Evolutionary conservation across 2,329 filamentous ascomycete genomes (phyloP).

Genomic region (Macroventuria anomochaeta): DNA sequence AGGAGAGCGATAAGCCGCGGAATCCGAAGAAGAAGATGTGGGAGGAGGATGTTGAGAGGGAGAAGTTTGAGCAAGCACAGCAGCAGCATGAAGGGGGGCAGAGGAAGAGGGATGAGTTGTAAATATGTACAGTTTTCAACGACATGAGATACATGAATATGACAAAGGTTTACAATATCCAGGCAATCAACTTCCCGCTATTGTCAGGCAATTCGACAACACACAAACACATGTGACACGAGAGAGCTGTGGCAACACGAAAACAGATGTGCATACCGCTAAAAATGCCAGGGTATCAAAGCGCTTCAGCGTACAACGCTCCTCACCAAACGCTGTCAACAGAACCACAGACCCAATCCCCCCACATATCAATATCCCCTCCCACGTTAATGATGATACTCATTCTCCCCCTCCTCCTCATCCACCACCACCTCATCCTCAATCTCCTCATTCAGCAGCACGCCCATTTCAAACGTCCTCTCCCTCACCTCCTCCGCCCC

Average conservation of each 20-base stretch:
- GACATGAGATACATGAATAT: not conserved
- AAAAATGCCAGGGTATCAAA: constrained; percentile 4
- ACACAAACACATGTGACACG: no score
- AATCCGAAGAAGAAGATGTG: constrained; percentile 70
- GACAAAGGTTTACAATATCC: no score
- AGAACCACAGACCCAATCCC: not conserved
- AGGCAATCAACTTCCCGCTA: no score
- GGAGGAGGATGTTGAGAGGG: constrained; percentile 56
- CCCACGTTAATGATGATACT: constrained; percentile 20
- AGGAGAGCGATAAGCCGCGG: constrained; percentile 48
- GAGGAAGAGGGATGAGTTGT: constrained; percentile 21
- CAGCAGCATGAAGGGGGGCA: not conserved
- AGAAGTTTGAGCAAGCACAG: constrained; percentile 35
- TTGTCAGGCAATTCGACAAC: no score
- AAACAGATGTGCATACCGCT: not conserved
- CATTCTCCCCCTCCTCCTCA: constrained; percentile 23
- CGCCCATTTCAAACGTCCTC: constrained; percentile 71
- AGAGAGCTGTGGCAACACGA: not conserved
- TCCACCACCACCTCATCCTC: constrained; percentile 56
- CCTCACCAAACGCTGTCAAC: not conserved
- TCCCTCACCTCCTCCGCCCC: constrained; percentile 63
- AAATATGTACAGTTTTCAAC: not conserved
- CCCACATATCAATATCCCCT: not conserved
- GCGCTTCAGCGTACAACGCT: not conserved
- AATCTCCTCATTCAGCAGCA: constrained; percentile 70